phyloP scores from a whole-genome alignment of 2,329 filamentous ascomycete species.

The Exophiala viscosa region DNA sequence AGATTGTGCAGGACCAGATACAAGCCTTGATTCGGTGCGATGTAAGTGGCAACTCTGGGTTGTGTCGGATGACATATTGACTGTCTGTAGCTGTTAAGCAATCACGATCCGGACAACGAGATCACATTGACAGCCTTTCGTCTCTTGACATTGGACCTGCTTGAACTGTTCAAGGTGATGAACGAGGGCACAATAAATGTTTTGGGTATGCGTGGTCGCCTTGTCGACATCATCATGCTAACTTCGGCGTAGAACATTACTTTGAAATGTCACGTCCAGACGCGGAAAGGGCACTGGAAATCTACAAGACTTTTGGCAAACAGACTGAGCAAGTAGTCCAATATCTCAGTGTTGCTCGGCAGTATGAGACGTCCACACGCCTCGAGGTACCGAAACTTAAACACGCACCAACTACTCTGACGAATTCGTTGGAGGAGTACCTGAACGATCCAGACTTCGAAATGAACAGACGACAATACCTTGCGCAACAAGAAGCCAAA shows the following conservation, averaged over 20 bases:
- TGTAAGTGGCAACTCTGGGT: constrained; percentile 51
- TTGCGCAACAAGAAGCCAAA: constrained; percentile 74
- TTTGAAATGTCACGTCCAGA: constrained; percentile 97
- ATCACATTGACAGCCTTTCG: constrained; percentile 93
- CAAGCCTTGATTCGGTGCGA: constrained; percentile 83
- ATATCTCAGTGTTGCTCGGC: constrained; percentile 79
- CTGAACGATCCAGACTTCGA: constrained; percentile 94
- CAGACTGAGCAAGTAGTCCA: constrained; percentile 92
- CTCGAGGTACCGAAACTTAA: constrained; percentile 96
- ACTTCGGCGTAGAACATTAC: constrained; percentile 67
- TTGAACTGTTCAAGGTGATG: constrained; percentile 88
- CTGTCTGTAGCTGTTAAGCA: constrained; percentile 67
- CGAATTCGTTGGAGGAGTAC: constrained; percentile 88
- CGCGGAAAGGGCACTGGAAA: constrained; percentile 82
- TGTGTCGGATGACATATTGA: constrained; percentile 15
- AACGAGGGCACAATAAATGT: constrained; percentile 98
- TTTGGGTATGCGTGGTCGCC: constrained; percentile 59
- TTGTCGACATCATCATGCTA: constrained; percentile 22
- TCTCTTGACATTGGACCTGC: constrained; percentile 80
- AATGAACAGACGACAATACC: constrained; percentile 82
- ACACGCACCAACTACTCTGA: constrained; percentile 89
- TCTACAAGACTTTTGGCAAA: constrained; percentile 87
- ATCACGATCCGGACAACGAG: constrained; percentile 82
- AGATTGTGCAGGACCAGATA: constrained; percentile 84
- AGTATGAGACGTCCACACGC: constrained; percentile 87